Conservation (phyloP, 306 rosid genomes). For the Clitoria ternatea region DNA sequence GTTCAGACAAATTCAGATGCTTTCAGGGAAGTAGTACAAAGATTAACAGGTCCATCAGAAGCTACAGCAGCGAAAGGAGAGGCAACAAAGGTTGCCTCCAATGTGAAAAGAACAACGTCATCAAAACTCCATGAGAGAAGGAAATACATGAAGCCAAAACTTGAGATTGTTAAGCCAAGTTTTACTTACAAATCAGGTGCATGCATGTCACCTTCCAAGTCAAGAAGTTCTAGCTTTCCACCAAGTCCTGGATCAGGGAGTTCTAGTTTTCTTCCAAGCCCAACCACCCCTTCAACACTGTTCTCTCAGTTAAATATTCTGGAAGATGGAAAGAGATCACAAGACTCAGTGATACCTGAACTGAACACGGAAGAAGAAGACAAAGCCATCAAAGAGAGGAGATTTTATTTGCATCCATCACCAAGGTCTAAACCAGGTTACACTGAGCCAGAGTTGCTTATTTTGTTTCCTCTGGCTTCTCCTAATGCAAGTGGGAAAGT, state of each 20-base stretch:
- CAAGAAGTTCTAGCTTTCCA: slow-evolving; percentile 31
- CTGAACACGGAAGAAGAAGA: slow-evolving; percentile 64
- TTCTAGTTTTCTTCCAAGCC: slow-evolving; percentile 41
- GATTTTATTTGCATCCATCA: slow-evolving; percentile 81
- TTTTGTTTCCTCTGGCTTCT: slow-evolving; percentile 64
- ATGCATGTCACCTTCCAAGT: slow-evolving; percentile 35
- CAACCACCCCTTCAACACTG: slow-evolving; percentile 58
- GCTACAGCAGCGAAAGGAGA: slow-evolving; percentile 12
- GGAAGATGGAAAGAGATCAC: slow-evolving; percentile 41
- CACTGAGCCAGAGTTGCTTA: slow-evolving; percentile 56
- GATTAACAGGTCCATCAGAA: slow-evolving; percentile 69
- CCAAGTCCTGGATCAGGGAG: slow-evolving; percentile 40
- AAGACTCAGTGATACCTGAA: not conserved
- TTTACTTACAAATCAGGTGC: slow-evolving; percentile 26
- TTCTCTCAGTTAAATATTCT: slow-evolving; percentile 49
- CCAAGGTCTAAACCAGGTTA: slow-evolving; percentile 48
- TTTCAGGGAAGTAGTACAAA: slow-evolving; percentile 75
- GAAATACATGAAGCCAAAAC: slow-evolving; percentile 67
- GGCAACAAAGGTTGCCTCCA: slow-evolving; percentile 8
- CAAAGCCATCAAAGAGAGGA: slow-evolving; percentile 62
- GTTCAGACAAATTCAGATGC: slow-evolving; percentile 67
- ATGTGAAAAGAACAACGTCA: slow-evolving; percentile 32
- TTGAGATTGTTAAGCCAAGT: slow-evolving; percentile 69
- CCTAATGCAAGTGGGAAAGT: slow-evolving; percentile 30
- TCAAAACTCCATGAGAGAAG: slow-evolving; percentile 79